Base-by-base conservation (phyloP, 2,329 filamentous ascomycete species). In the Geosmithia morbida region DNA sequence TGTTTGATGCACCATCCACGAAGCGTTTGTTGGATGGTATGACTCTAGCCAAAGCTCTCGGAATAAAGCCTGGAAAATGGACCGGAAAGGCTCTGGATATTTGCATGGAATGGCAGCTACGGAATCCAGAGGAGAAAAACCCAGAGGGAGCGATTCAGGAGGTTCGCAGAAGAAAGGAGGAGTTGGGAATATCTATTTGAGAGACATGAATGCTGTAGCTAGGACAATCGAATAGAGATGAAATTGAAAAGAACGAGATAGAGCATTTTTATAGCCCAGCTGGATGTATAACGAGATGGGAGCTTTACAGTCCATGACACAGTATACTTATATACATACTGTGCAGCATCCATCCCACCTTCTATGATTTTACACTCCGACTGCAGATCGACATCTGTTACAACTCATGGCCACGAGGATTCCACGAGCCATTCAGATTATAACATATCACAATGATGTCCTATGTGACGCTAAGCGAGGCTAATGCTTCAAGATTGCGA, bases 31-130 rank as follows among this genome's bases (percentile, higher is more conserved):
- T 94, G 33, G 85, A 94, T 57, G 90, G 92, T 16, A 83, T 76
- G 40, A 69, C 82, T 46, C 73, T 97, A 18, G 76, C 79, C 17
- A 73, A 79, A 51, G 78, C 76, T 3, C 69, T 97, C 3, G 77
- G 74, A 0, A 66, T 74, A n/a, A 80, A 79, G 52, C 82, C 85
- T 0, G 87, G 87, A 1, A 80, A 71, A n/a, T 97, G 90, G 90
- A 84, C 94, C 74, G 79, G 79, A 47, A 72, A 74, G 43, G 88
- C 88, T 3, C 66, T 95, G 44, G 83, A 94, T 30, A 69, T 88
- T 3, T 85, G 87, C 51, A 77, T 94, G 63, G 80, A 81, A 51
- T 97, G 89, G 88, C 92, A 97, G 63, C 73, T 97, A 46, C 75
- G 86, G 39, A 79, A 97, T 58, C 87, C 88, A 0, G 71, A 71